Evolutionary conservation across 768 basidiomycete species (phyloP).

Genomic region (Tricholoma sp.): DNA sequence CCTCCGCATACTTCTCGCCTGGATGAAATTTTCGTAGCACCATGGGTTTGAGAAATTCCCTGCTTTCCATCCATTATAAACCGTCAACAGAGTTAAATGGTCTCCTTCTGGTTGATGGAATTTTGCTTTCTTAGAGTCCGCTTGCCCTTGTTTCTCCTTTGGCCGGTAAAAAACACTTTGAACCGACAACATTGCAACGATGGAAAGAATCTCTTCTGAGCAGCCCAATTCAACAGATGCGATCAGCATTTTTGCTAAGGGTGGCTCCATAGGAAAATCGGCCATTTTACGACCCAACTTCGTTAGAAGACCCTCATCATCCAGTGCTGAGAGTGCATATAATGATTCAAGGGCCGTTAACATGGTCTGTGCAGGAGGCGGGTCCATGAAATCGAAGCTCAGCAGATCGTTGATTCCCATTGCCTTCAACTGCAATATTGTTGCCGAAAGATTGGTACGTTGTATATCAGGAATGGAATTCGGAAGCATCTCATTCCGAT

Average conservation of each 20-base stretch:
- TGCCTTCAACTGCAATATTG: constrained; percentile 93
- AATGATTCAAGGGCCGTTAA: constrained; percentile 91
- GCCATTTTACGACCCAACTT: constrained; percentile 98
- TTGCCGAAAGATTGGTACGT: constrained; percentile 86
- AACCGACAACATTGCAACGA: constrained; percentile 96
- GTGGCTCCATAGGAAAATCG: constrained; percentile 98
- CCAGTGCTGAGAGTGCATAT: constrained; percentile 92
- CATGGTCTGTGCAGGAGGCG: constrained; percentile 95
- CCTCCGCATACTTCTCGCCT: constrained; percentile 93
- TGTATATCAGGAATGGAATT: constrained; percentile 98
- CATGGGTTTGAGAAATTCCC: constrained; percentile 97
- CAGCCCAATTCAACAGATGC: constrained; percentile 96
- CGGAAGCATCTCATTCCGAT: constrained; percentile 97
- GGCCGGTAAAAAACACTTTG: constrained; percentile 97
- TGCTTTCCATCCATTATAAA: constrained; percentile 98
- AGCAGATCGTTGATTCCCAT: constrained; percentile 99
- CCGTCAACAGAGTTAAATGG: constrained; percentile 85
- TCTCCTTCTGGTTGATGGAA: constrained; percentile 99
- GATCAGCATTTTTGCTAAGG: constrained; percentile 96
- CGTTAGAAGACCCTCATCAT: constrained; percentile 94
- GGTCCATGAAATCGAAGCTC: constrained; percentile 99
- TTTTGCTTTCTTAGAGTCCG: constrained; percentile 99
- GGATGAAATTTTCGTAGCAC: constrained; percentile 99
- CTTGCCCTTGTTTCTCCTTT: constrained; percentile 99
- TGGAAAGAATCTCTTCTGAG: constrained; percentile 95